A percentile compares a stretch with the other conserved stretches of the same genome.
Evolutionary conservation across 371 early-diverging fungal genomes (phyloP).

Genomic region (Circinella umbellata): DNA sequence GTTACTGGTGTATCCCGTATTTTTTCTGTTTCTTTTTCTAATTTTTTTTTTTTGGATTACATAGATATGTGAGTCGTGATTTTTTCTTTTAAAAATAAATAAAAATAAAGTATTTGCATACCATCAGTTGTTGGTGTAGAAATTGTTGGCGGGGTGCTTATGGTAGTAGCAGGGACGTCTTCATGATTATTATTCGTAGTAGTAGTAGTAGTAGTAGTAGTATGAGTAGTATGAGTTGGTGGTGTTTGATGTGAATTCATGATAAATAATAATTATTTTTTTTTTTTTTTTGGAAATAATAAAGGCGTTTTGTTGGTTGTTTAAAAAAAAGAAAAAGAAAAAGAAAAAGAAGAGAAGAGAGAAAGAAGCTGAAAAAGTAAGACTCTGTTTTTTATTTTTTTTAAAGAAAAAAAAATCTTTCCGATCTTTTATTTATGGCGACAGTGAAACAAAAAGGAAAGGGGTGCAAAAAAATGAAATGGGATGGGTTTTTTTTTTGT

Average conservation of each 20-base stretch:
- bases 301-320: no score
- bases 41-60: background rate
- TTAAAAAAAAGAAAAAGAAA: constrained; percentile 13
- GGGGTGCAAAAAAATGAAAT: background rate
- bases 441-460: constrained; percentile 9
- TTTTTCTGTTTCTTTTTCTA: background rate
- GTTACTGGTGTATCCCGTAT: background rate
- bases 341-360: constrained; percentile 7
- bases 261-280: background rate
- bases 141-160: background rate
- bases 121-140: constrained; percentile 9
- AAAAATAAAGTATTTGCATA: background rate
- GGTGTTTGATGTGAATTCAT: background rate
- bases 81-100: no score
- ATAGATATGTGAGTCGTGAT: no score
- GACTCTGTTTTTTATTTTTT: no score
- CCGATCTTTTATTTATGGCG: background rate
- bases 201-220: background rate
- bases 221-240: background rate
- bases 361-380: background rate
- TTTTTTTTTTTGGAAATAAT: no score
- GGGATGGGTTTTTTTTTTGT: background rate
- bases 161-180: background rate
- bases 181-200: background rate
- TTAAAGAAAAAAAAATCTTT: no score